Conservation (phyloP, 1,139 yeast genomes). For the Pichia sp. region DNA sequence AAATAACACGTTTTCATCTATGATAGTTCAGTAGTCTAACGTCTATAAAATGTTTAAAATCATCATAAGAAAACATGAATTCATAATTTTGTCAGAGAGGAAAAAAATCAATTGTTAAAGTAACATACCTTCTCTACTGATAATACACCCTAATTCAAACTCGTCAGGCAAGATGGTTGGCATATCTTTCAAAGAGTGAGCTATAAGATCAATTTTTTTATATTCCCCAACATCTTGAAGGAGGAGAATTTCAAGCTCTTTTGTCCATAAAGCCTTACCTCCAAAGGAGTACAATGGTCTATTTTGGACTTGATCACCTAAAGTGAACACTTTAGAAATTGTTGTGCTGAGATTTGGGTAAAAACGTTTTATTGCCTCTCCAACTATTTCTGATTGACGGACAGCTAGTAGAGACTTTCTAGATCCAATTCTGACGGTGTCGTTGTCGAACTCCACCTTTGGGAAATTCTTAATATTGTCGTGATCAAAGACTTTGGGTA, state of each 20-base stretch:
- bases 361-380: conserved; percentile 49
- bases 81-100: neutral
- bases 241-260: conserved; percentile 76
- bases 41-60: conserved; percentile 36
- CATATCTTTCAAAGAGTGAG: conserved; percentile 92
- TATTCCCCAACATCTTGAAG: conserved; percentile 59
- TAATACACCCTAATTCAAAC: conserved; percentile 82
- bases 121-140: conserved; percentile 62
- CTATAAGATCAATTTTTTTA: conserved; percentile 79
- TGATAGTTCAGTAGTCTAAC: conserved; percentile 47
- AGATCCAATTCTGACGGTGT: conserved; percentile 62
- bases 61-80: conserved; percentile 24
- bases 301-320: conserved; percentile 84
- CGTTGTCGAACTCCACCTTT: conserved; percentile 8
- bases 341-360: conserved; percentile 65
- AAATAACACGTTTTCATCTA: conserved; percentile 35
- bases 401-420: conserved; percentile 86
- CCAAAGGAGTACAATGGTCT: conserved; percentile 92
- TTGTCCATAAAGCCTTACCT: conserved; percentile 95
- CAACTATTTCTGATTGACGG: conserved; percentile 75
- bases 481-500: conserved; percentile 18
- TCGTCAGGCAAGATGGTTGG: conserved; percentile 90
- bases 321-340: conserved; percentile 73
- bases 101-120: neutral
- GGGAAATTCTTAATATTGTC: conserved; percentile 8